Percentiles rank a stretch among this genome's conserved stretches.
These are phyloP conservation scores for Fabrea salina DNA, from an alignment of 169 alveolate species.

Conservation along the genomic window DNA sequence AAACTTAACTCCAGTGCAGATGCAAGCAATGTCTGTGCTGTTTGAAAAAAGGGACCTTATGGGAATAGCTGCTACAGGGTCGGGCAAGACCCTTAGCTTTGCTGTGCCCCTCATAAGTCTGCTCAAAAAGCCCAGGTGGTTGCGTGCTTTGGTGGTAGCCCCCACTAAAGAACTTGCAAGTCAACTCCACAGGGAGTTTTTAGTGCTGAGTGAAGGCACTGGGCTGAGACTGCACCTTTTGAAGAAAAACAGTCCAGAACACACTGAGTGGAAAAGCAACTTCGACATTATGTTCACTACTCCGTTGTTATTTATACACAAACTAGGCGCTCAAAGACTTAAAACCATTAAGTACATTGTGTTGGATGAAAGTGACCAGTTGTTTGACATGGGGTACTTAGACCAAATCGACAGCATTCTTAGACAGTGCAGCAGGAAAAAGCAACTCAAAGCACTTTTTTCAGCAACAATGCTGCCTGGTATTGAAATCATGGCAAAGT, in stretches of 20 bases:
- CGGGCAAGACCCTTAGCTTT: conserved; percentile 77
- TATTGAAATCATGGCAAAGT: conserved; percentile 50
- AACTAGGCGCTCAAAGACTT: conserved; percentile 38
- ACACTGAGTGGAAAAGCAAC: conserved; percentile 25
- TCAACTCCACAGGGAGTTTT: conserved; percentile 67
- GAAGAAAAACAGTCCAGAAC: conserved; percentile 33
- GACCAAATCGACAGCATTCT: conserved; percentile 62
- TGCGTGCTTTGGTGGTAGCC: conserved; percentile 65
- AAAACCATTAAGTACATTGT: conserved; percentile 51
- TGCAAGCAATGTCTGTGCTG: conserved; percentile 66
- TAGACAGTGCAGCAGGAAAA: conserved; percentile 40
- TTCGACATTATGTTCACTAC: conserved; percentile 67
- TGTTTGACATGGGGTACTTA: conserved; percentile 70
- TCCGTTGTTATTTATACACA: conserved; percentile 53
- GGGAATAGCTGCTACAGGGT: conserved; percentile 80
- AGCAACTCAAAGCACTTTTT: conserved; percentile 61
- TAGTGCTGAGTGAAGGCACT: conserved; percentile 33
- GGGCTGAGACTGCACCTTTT: conserved; percentile 36
- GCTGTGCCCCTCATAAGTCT: conserved; percentile 64
- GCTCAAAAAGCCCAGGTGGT: conserved; percentile 53
- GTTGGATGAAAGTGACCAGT: conserved; percentile 82
- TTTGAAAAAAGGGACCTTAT: conserved; percentile 62
- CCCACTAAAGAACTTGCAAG: conserved; percentile 80
- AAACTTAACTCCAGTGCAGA: conserved; percentile 78
- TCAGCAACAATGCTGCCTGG: conserved; percentile 85